Evolutionary conservation across 129 eudicot species (phyloP).

Genomic region (Escallonia herrerae): DNA sequence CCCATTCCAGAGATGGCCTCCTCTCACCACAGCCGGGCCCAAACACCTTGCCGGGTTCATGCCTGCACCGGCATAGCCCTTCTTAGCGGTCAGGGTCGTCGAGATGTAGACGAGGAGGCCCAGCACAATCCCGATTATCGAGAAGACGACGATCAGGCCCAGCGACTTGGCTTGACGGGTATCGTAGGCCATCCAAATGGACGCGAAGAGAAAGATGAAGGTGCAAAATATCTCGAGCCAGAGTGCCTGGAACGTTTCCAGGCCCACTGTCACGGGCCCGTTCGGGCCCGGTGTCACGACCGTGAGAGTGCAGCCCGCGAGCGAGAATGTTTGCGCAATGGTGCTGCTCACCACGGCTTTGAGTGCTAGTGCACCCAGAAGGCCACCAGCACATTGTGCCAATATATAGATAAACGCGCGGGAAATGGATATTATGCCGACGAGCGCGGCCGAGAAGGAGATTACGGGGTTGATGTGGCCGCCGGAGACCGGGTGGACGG

Average conservation of each 20-base stretch:
- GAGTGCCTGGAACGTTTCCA: slow-evolving; percentile 47
- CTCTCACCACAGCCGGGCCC: slow-evolving; percentile 72
- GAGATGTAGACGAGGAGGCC: slow-evolving; percentile 60
- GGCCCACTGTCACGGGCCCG: slow-evolving; percentile 48
- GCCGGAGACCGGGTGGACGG: slow-evolving; percentile 62
- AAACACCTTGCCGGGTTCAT: slow-evolving; percentile 81
- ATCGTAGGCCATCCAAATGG: slow-evolving; percentile 78
- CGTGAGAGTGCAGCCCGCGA: slow-evolving; percentile 64
- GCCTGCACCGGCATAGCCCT: slow-evolving; percentile 74
- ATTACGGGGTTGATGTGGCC: slow-evolving; percentile 78
- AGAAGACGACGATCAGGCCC: slow-evolving; percentile 34
- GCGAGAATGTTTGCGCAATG: slow-evolving; percentile 37
- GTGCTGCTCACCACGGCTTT: slow-evolving; percentile 41
- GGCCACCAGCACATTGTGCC: slow-evolving; percentile 68
- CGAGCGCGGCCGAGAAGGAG: slow-evolving; percentile 69
- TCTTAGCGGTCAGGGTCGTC: slow-evolving; percentile 37
- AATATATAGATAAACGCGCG: slow-evolving; percentile 57
- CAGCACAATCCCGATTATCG: slow-evolving; percentile 44
- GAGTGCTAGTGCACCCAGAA: slow-evolving; percentile 62
- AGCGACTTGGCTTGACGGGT: slow-evolving; percentile 46
- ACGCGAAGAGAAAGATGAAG: slow-evolving; percentile 55
- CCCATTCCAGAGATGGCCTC: slow-evolving; percentile 69
- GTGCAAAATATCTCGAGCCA: slow-evolving; percentile 68
- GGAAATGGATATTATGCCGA: slow-evolving; percentile 60
- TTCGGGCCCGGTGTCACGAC: slow-evolving; percentile 51